Conservation (phyloP, 495 filamentous ascomycete genomes). For the Aspergillus avenaceus region DNA sequence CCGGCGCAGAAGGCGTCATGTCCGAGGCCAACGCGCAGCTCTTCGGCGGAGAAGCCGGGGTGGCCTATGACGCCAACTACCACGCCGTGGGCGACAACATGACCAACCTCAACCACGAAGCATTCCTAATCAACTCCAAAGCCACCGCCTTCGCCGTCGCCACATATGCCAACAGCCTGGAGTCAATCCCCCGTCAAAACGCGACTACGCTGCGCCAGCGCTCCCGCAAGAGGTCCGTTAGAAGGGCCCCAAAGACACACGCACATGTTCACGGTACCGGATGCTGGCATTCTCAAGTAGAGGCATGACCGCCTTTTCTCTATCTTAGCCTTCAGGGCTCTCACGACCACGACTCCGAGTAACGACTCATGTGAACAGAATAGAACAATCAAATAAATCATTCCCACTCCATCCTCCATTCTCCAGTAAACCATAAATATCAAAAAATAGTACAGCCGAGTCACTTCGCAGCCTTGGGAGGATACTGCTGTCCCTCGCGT, state of each 20-base stretch:
- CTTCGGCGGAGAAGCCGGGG: conserved; percentile 59
- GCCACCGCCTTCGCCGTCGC: conserved; percentile 62
- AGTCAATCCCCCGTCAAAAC: conserved; percentile 29
- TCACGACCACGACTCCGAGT: no score
- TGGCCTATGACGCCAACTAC: conserved; percentile 60
- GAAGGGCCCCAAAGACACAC: conserved; percentile 6
- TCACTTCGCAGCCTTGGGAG: conserved; percentile 53
- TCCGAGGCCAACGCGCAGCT: conserved; percentile 51
- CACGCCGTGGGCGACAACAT: conserved; percentile 56
- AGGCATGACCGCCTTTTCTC: conserved; percentile 4
- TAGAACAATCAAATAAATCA: neutral
- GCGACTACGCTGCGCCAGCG: conserved; percentile 3
- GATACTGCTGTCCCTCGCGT: conserved; percentile 57
- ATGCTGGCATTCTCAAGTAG: conserved; percentile 22
- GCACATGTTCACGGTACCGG: conserved; percentile 17
- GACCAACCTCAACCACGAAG: conserved; percentile 54
- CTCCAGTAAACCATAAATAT: neutral
- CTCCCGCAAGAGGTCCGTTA: neutral
- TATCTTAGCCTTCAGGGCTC: neutral
- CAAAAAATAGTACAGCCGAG: conserved; percentile 26
- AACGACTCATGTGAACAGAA: neutral
- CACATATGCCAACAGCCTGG: conserved; percentile 55
- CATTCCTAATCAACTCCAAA: conserved; percentile 57
- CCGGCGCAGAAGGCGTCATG: conserved; percentile 65
- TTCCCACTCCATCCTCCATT: neutral